Conservation (phyloP, 2,329 filamentous ascomycete species). For the Colletotrichum sp. region DNA sequence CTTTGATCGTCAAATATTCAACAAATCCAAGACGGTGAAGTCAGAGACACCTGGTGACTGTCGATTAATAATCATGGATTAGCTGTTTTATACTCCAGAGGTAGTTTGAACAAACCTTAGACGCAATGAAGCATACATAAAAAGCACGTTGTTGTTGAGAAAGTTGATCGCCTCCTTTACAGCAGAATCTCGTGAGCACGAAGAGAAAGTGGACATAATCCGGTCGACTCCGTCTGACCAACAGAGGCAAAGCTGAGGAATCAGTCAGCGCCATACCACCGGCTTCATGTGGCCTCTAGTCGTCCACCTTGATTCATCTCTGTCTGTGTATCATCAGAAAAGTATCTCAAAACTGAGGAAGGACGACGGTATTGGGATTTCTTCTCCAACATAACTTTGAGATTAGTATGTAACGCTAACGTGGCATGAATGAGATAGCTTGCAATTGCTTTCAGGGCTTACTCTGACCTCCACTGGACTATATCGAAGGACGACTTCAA, state of each 20-base stretch:
- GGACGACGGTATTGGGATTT: no score
- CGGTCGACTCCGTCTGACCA: accelerated
- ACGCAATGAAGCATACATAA: accelerated
- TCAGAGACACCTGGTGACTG: no score
- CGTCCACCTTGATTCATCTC: accelerated
- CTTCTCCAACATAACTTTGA: no score
- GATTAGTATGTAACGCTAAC: accelerated
- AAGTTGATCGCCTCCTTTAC: accelerated
- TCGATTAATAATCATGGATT: accelerated
- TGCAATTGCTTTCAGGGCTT: neutral
- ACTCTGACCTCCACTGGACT: neutral
- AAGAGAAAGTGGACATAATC: no score
- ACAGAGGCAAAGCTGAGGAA: no score
- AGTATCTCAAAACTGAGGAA: accelerated
- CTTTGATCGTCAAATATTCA: neutral
- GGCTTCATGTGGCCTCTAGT: no score
- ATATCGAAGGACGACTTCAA: neutral
- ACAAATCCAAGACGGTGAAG: accelerated
- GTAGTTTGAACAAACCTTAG: accelerated
- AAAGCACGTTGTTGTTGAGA: accelerated
- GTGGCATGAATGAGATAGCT: neutral
- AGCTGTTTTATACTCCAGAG: no score
- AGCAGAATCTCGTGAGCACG: no score
- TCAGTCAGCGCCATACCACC: no score
- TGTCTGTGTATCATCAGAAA: no score